These are phyloP conservation scores for Cryptococcus floricola DNA, from an alignment of 1,284 basidiomycete species.

Conservation along the genomic window DNA sequence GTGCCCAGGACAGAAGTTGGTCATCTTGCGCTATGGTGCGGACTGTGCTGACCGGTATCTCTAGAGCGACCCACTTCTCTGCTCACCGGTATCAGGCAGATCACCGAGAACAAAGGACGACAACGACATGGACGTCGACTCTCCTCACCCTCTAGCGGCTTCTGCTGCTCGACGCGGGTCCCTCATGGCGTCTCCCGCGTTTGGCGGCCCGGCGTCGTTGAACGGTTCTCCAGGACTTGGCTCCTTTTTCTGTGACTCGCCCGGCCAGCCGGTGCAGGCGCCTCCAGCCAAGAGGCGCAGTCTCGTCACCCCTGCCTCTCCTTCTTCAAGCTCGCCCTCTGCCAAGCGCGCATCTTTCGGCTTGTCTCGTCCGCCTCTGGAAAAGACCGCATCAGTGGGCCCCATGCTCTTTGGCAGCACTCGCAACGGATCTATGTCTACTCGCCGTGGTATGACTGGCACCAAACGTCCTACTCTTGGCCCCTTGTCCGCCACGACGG, in stretches of 20 bases:
- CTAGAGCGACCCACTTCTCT: slow-evolving; percentile 5
- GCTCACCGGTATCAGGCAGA: slow-evolving; percentile 5
- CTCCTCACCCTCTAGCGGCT: slow-evolving; percentile 19
- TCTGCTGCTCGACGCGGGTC: slow-evolving; percentile 13
- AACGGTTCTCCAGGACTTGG: slow-evolving; percentile 41
- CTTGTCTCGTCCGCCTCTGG: slow-evolving; percentile 16
- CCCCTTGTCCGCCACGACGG: slow-evolving; percentile 11
- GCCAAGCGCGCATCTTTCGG: slow-evolving; percentile 36
- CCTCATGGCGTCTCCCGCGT: slow-evolving; percentile 18
- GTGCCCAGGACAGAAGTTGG: slow-evolving; percentile 35
- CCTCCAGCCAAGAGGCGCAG: slow-evolving; percentile 33
- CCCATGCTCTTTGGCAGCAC: slow-evolving; percentile 33
- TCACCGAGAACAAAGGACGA: not conserved
- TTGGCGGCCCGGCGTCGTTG: slow-evolving; percentile 19
- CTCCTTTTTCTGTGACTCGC: slow-evolving; percentile 46
- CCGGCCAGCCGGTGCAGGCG: slow-evolving; percentile 25
- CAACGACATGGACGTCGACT: slow-evolving; percentile 42
- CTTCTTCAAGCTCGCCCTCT: slow-evolving; percentile 42
- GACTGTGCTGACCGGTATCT: slow-evolving; percentile 16
- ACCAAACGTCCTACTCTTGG: slow-evolving; percentile 33
- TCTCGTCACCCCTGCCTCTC: slow-evolving; percentile 37
- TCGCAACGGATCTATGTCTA: slow-evolving; percentile 21
- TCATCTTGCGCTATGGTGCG: not conserved
- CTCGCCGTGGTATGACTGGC: slow-evolving; percentile 22
- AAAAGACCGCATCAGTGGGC: slow-evolving; percentile 35